Conservation (phyloP, 768 basidiomycete species). For the Pleurotus tuoliensis region DNA sequence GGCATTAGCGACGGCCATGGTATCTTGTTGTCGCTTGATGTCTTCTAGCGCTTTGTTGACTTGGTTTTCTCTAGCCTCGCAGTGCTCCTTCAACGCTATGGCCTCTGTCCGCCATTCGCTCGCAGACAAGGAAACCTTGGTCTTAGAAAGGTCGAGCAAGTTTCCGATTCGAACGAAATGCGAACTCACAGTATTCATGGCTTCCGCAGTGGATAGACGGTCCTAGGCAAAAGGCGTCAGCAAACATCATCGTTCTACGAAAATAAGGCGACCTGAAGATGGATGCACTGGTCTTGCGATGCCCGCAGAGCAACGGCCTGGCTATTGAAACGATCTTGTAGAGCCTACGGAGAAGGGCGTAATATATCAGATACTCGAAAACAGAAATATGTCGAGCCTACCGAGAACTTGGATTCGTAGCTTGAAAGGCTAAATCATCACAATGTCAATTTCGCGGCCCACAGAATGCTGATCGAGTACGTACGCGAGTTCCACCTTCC, state of each 20-base stretch:
- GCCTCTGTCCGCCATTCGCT: not conserved
- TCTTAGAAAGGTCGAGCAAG: not conserved
- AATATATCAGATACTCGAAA: not conserved
- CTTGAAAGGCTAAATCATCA: not conserved
- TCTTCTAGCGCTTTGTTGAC: slow-evolving; percentile 25
- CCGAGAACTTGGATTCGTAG: not conserved
- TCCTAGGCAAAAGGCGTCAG: slow-evolving; percentile 24
- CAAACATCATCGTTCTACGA: no score
- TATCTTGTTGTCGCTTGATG: slow-evolving; percentile 14
- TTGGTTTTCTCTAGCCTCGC: slow-evolving; percentile 12
- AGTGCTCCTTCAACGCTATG: not conserved
- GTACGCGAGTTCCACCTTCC: not conserved
- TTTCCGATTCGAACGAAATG: slow-evolving; percentile 3
- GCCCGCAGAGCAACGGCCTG: slow-evolving; percentile 37
- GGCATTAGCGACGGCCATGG: slow-evolving; percentile 10
- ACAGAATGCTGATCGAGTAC: not conserved
- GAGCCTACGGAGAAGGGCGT: slow-evolving; percentile 7
- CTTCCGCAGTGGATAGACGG: slow-evolving; percentile 31
- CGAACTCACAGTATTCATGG: slow-evolving; percentile 29
- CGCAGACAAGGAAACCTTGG: not conserved
- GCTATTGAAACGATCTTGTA: slow-evolving; percentile 33
- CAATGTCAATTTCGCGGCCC: not conserved
- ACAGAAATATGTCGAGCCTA: not conserved
- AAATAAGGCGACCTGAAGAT: slow-evolving; percentile 11
- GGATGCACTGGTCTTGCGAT: slow-evolving; percentile 29